Evolutionary conservation across 768 basidiomycete species (phyloP), one percentile per base, ranked within the genome.

Genomic region (Amanita molliuscula): DNA sequence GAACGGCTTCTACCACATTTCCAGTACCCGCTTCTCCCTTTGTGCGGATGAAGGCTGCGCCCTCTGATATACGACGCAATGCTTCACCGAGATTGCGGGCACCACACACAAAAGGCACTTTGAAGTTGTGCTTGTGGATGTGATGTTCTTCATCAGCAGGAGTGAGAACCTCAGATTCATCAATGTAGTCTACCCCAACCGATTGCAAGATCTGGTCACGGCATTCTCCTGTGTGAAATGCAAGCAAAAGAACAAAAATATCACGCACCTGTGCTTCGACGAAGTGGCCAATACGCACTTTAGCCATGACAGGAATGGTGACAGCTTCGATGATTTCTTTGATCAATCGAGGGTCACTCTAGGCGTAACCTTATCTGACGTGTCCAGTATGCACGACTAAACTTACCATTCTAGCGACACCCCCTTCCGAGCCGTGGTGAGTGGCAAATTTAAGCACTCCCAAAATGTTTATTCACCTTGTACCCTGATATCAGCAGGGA

Each of bases 21-120:
- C 89, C 89, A 0, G 89, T 91, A 16, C 89, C 89, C 15, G 84
- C 85, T 65, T 89, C 86, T 48, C 92, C 95, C 69, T 98, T 99
- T 52, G 95, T 97, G 57, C 96, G 91, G 68, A 99, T 93, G 77
- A 98, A 93, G 0, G 96, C 91, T 1, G 95, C 95, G 41, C 96
- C 96, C 65, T 99, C 96, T 20, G 88, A 89, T 59, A 99, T 96
- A 54, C 96, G 82, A 35, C 96, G 84, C 4, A 99, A 76, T 3
- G 96, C 96, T 67, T 98, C 94, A 48, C 96, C 96, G 26, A 99
- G 80, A 65, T 95, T 84, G 48, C 89, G 84, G 51, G 91, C 89
- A 51, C 96, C 96, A 58, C 94, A 98, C 2, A 99, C 96, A 59
- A 97, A 95, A 9, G 93, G 93, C 11, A 92, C 77, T 64, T 96